A percentile compares a stretch with the other conserved stretches of the same genome.
These are phyloP conservation scores for Lodderomyces elongisporus DNA, from an alignment of 1,139 yeast genomes.

Conservation along the genomic window DNA sequence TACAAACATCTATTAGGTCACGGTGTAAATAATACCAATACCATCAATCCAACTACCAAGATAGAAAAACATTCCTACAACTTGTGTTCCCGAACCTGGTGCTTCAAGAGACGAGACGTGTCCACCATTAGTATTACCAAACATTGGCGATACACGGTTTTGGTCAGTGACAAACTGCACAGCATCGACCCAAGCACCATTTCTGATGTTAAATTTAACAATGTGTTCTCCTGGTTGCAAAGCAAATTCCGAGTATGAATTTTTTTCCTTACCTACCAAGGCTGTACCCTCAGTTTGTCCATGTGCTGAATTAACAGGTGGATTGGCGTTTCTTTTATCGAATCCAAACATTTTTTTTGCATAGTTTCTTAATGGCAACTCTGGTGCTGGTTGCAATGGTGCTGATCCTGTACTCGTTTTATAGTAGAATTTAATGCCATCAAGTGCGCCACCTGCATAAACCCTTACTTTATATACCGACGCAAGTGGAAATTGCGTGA, in stretches of 20 bases:
- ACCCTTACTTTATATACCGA: slow-evolving; percentile 48
- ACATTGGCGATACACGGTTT: slow-evolving; percentile 49
- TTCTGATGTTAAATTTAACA: slow-evolving; percentile 55
- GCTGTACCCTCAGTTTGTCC: slow-evolving; percentile 14
- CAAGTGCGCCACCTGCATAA: slow-evolving; percentile 70
- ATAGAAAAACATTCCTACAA: slow-evolving; percentile 69
- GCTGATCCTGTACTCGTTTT: slow-evolving; percentile 1
- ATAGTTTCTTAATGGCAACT: slow-evolving; percentile 46
- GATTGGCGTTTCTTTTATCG: not conserved
- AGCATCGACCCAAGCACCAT: slow-evolving; percentile 90
- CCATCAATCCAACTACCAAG: slow-evolving; percentile 68
- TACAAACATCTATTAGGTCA: not conserved
- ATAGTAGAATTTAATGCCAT: slow-evolving; percentile 51
- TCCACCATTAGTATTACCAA: slow-evolving; percentile 70
- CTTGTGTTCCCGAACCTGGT: slow-evolving; percentile 48
- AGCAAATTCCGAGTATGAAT: slow-evolving; percentile 51
- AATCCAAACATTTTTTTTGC: slow-evolving; percentile 25
- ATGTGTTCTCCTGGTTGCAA: slow-evolving; percentile 56
- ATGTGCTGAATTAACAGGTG: not conserved
- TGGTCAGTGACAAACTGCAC: slow-evolving; percentile 57
- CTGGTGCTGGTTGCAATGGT: slow-evolving; percentile 31
- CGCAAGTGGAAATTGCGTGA: slow-evolving; percentile 28
- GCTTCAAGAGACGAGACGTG: slow-evolving; percentile 51
- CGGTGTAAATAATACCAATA: slow-evolving; percentile 55
- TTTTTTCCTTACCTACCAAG: slow-evolving; percentile 61